Conservation (phyloP, 371 early-diverging fungal species). For the Chytridiales sp. region DNA sequence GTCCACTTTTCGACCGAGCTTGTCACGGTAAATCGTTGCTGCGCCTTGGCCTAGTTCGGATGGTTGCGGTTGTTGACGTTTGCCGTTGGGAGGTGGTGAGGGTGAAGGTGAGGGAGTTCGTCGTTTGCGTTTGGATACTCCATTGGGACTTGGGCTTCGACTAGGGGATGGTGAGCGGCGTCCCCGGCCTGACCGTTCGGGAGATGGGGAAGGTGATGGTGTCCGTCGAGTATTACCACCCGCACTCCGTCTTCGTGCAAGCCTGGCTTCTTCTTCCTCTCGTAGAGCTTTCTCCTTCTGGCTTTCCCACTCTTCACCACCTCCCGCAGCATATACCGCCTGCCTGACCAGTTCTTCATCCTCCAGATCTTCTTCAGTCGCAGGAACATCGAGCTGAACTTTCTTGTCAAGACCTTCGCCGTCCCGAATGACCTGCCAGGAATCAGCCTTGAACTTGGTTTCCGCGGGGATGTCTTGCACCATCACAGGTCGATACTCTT, state of each 20-base stretch:
- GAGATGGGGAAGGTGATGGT: constrained; percentile 26
- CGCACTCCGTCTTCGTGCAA: too few relatives aligned
- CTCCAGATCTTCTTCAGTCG: not conserved
- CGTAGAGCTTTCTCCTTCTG: constrained; percentile 1
- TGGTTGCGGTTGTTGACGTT: constrained; percentile 8
- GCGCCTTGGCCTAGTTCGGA: constrained; percentile 47
- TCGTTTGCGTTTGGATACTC: not conserved
- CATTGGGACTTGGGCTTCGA: not conserved
- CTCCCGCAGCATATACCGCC: not conserved
- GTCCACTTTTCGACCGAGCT: constrained; percentile 69
- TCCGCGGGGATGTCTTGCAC: constrained; percentile 26
- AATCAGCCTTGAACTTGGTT: constrained; percentile 19
- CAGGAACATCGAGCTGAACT: too few relatives aligned
- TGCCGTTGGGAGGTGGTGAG: constrained; percentile 2
- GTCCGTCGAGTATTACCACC: constrained; percentile 12
- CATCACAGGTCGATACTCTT: constrained; percentile 30
- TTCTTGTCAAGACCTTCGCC: constrained; percentile 21
- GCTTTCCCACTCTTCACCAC: not conserved
- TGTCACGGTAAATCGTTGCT: constrained; percentile 76
- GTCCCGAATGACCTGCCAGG: constrained; percentile 34
- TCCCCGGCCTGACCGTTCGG: not conserved
- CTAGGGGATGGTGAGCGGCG: not conserved
- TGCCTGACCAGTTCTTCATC: not conserved
- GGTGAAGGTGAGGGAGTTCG: constrained; percentile 26
- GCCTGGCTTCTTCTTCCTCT: not conserved